phyloP scores from a whole-genome alignment of 2,329 filamentous ascomycete species.

The Colletotrichum sp. region DNA sequence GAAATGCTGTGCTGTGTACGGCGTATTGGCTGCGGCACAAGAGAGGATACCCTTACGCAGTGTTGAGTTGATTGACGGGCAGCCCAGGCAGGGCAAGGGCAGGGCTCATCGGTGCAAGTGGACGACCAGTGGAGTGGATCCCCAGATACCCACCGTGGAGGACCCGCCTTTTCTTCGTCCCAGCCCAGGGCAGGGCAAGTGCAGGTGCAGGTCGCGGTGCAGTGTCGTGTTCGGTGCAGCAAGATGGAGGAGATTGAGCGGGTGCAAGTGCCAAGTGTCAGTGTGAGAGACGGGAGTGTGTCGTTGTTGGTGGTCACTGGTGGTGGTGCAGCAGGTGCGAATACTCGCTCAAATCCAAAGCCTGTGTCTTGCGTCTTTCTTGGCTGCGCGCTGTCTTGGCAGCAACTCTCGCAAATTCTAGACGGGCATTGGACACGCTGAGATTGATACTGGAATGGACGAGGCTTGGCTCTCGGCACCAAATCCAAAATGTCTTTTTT shows the following conservation, averaged over 20 bases:
- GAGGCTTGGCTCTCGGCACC: conserved; percentile 3
- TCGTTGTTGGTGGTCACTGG: not conserved
- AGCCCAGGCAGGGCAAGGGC: conserved; percentile 2
- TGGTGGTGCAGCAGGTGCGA: not conserved
- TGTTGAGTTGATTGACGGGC: not conserved
- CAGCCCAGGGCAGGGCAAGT: not conserved
- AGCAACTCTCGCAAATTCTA: conserved; percentile 3
- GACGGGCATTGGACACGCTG: not conserved
- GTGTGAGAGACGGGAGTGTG: not conserved
- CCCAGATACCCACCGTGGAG: not conserved
- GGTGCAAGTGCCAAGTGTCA: not conserved
- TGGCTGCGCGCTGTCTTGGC: conserved; percentile 18
- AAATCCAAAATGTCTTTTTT: not conserved
- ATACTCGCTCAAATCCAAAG: not conserved
- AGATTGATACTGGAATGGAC: not conserved
- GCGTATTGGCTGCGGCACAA: not conserved
- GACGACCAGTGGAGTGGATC: conserved; percentile 1
- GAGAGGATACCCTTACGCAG: not conserved
- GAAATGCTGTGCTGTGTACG: not conserved
- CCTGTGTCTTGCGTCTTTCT: conserved; percentile 7
- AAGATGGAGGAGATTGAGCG: not conserved
- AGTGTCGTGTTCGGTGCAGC: not conserved
- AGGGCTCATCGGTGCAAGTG: conserved; percentile 2
- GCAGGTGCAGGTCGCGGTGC: not conserved
- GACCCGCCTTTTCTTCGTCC: not conserved